Base-by-base conservation (phyloP, 306 rosid species). In the Senna siamea region DNA sequence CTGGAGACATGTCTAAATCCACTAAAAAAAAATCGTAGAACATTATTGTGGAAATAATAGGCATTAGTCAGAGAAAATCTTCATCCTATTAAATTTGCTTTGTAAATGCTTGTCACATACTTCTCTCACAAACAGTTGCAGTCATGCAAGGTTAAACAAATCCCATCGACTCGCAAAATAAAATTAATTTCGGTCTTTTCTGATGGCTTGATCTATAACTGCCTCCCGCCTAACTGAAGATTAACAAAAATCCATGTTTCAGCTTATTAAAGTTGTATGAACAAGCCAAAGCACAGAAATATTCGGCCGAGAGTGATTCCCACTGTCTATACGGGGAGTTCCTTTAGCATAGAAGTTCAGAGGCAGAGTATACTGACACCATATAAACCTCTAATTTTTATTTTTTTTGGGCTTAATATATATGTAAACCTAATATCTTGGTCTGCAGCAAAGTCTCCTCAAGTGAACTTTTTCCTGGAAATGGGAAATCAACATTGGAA, bases 391-490 rank as follows among this genome's bases (percentile, higher is more conserved):
- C 5, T 10, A 5, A 13, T 40, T 40, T 40, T 26, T 10, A 5
- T 13, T 40, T 40, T 40, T 26, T 26, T 26, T 26, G 30, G 30
- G 30, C 30, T 26, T 1, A n/a, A n/a, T n/a, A n/a, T n/a, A 26
- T 26, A 26, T 26, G 30, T 26, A 17, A 4, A n/a, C 26, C 46
- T 9, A 76, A 55, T 55, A 73, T 22, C 74, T 61, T 61, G 93
- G 87, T 70, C 93, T 81, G 20, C 76, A 72, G 79, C 99, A 95
- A 53, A 92, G 81, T 87, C 99, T 90, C 81, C 89, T 88, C 84
- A 95, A 85, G 6, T 83, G 87, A 77, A 92, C 99, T 56, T 72
- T 82, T 80, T 95, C 99, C 99, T 92, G 85, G 30, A 43, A 57
- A 78, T 1, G 46, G 18, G 62, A 10, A 64, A 59, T 66, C 14